Evolutionary conservation across 2,329 filamentous ascomycete species (phyloP), one percentile per base, ranked within the genome.

Genomic region (Sporothrix sp.): DNA sequence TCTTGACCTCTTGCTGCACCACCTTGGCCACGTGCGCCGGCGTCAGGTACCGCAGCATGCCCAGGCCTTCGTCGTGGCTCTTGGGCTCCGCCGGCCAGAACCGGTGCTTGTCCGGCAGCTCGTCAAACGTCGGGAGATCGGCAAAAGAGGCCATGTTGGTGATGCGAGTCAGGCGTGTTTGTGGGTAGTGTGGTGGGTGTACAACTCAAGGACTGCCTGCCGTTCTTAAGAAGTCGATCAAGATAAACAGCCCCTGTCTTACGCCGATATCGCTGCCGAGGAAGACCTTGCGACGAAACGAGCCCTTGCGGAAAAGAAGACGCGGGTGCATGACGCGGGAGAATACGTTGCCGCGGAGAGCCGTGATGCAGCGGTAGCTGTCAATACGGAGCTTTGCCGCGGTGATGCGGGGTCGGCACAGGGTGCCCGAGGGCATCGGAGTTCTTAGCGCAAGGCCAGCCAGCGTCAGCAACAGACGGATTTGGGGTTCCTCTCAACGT

Each of bases 1-100:
- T 76, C 54, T 69, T 65, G 53, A 82, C 79, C 60, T 75, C 70
- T 6, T 73, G 70, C 4, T 61, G 58, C 23, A 33, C 39, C 0
- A 65, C 65, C 4, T 71, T 72, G 18, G 61, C 61, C 21, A 73
- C 64, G 2, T 69, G 65, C 4, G 68, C 66, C 0, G 66, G 65
- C 0, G 70, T 73, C 18, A 74, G 61, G 4, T 69, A 62, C 53
- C 74, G 73, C 35, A 74, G 57, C 1, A 65, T 69, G 2, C 71
- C 71, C 38, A 65, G 63, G 5, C 66, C 54, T 55, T 73, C 70
- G 36, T 69, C 67, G 39, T 66, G 58, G 50, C 71, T 71, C 43
- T 68, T 71, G 73, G 5, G 63, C 62, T 49, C 62, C 65, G 54
- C 66, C 67, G 56, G 67, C 61, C 2, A 69, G 69, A 56, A 68